phyloP scores from a whole-genome alignment of 2,329 filamentous ascomycete genomes.

The Ceratocystis destructans region DNA sequence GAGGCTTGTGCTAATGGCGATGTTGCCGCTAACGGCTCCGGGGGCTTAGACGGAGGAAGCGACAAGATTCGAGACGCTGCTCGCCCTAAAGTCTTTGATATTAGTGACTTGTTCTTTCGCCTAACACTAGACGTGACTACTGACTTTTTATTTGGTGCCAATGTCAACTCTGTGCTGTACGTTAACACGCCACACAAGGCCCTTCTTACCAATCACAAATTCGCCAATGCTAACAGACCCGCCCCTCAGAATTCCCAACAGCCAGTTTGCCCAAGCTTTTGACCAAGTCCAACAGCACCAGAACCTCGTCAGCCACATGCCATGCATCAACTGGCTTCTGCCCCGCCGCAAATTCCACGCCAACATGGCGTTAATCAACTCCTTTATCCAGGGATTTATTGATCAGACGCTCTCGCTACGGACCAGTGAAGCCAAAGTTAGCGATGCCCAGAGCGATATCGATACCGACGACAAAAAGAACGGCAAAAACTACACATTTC shows the following conservation, averaged over 20 bases:
- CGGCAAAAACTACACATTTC: constrained; percentile 58
- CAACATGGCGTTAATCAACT: constrained; percentile 54
- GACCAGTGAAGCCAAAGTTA: constrained; percentile 40
- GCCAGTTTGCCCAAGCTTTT: constrained; percentile 69
- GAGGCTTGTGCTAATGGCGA: constrained; percentile 29
- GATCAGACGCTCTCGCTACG: constrained; percentile 56
- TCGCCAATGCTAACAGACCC: not conserved
- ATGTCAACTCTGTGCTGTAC: constrained; percentile 14
- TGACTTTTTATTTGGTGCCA: constrained; percentile 62
- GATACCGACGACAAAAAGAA: constrained; percentile 1
- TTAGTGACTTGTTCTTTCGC: constrained; percentile 69
- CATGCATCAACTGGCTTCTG: constrained; percentile 48
- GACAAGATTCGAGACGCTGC: constrained; percentile 30
- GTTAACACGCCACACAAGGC: not conserved
- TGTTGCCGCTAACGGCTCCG: constrained; percentile 47
- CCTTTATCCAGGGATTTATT: constrained; percentile 67
- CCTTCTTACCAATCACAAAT: not conserved
- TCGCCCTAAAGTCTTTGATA: constrained; percentile 37
- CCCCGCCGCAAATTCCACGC: constrained; percentile 50
- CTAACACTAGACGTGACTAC: constrained; percentile 75
- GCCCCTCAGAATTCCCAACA: constrained; percentile 38
- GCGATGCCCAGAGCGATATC: not conserved
- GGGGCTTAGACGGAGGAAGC: constrained; percentile 45
- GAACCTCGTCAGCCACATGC: constrained; percentile 49
- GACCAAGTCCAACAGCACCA: constrained; percentile 65